phyloP scores from a whole-genome alignment of 2,329 filamentous ascomycete genomes.

The Fusarium sp. region DNA sequence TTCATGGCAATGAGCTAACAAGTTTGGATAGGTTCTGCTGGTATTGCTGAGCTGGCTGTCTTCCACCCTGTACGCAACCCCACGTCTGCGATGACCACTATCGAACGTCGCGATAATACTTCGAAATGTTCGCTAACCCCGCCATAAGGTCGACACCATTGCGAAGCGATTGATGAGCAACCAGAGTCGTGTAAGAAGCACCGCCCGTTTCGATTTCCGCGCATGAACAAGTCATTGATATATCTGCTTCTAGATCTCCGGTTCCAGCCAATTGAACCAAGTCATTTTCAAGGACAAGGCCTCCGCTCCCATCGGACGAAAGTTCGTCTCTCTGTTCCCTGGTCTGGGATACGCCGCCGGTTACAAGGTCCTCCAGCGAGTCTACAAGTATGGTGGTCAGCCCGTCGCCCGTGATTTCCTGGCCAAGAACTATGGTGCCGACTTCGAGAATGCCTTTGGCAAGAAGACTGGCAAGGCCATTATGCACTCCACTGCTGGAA shows the following conservation, averaged over 20 bases:
- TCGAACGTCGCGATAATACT: conserved; percentile 5
- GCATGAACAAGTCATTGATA: conserved; percentile 31
- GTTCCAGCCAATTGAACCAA: conserved; percentile 75
- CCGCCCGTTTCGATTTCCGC: conserved; percentile 41
- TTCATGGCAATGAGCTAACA: conserved; percentile 35
- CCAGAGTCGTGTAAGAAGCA: conserved; percentile 74
- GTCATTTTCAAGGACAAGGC: conserved; percentile 96
- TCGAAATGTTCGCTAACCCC: conserved; percentile 36
- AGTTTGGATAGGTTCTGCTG: conserved; percentile 77
- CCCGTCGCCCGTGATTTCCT: conserved; percentile 94
- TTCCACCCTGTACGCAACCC: conserved; percentile 81
- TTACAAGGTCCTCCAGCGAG: conserved; percentile 96
- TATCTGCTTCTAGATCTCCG: conserved; percentile 47
- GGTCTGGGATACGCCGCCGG: conserved; percentile 96
- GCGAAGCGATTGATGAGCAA: conserved; percentile 99
- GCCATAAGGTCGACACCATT: conserved; percentile 87
- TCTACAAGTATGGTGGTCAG: conserved; percentile 99
- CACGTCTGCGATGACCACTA: conserved; percentile 19
- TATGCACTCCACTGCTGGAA: conserved; percentile 96
- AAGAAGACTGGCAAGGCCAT: conserved; percentile 98
- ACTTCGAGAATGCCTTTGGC: conserved; percentile 91
- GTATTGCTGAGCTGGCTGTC: conserved; percentile 91
- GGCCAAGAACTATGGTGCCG: conserved; percentile 78
- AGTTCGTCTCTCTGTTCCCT: conserved; percentile 96
- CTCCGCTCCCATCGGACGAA: conserved; percentile 72